Conservation (phyloP, 352 stramenopile species). For the Phytophthora ramorum region DNA sequence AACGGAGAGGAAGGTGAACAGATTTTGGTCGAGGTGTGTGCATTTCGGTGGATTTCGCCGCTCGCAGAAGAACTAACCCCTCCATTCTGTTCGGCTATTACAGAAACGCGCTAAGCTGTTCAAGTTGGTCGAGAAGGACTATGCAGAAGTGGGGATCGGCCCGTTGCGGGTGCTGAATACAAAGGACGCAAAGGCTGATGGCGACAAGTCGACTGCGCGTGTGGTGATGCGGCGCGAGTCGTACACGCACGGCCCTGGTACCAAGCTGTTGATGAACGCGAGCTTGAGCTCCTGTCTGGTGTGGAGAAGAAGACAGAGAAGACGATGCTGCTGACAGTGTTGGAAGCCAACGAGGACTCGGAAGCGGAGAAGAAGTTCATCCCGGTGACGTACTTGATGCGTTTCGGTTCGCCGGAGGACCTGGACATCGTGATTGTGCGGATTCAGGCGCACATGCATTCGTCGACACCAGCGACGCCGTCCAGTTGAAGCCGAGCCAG, state of each 20-base stretch:
- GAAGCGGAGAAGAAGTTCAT: constrained; percentile 57
- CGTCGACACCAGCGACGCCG: constrained; percentile 29
- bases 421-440: constrained; percentile 54
- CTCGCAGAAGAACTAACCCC: neutral
- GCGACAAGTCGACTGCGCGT: constrained; percentile 55
- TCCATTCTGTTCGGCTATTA: neutral
- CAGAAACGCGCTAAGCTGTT: constrained; percentile 86
- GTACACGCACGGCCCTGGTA: constrained; percentile 71
- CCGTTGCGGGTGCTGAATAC: constrained; percentile 70
- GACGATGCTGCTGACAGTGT: constrained; percentile 69
- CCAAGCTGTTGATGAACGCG: constrained; percentile 81
- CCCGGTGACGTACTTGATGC: constrained; percentile 76
- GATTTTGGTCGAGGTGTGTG: constrained; percentile 70
- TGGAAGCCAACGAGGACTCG: constrained; percentile 51
- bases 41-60: neutral
- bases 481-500: constrained; percentile 38
- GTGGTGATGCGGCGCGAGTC: constrained; percentile 86
- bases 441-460: constrained; percentile 51
- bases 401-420: constrained; percentile 67
- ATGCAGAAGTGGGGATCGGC: constrained; percentile 78
- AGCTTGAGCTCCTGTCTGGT: constrained; percentile 66
- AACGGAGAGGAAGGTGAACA: constrained; percentile 82
- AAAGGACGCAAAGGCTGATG: constrained; percentile 46
- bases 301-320: constrained; percentile 84
- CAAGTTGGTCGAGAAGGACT: constrained; percentile 79